Conservation (phyloP, 805 yeast species). For the Saccharomycopsis synnaedendra region DNA sequence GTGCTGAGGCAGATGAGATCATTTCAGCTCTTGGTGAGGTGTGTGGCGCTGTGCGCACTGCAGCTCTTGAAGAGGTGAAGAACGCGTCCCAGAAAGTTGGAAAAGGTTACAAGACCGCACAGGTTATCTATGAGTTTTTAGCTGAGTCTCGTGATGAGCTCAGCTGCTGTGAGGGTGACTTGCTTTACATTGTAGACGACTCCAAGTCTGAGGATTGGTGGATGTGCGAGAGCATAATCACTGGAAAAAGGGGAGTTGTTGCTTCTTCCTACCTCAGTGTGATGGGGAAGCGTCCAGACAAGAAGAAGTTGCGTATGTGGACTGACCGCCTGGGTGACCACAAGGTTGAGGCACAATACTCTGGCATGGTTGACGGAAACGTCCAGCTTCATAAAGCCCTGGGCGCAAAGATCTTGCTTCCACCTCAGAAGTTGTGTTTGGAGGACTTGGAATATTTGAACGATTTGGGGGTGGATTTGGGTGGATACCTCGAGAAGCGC, state of each 20-base stretch:
- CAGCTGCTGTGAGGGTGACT: slow-evolving; percentile 66
- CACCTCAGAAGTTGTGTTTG: slow-evolving; percentile 71
- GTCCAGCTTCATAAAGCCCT: slow-evolving; percentile 88
- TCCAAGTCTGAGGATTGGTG: slow-evolving; percentile 88
- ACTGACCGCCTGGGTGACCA: slow-evolving; percentile 89
- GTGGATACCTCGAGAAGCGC: slow-evolving; percentile 51
- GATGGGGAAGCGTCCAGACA: slow-evolving; percentile 46
- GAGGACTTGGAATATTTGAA: slow-evolving; percentile 91
- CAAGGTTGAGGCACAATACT: slow-evolving; percentile 94
- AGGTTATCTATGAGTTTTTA: slow-evolving; percentile 65
- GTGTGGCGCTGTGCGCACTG: slow-evolving; percentile 72
- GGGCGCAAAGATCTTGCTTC: slow-evolving; percentile 96
- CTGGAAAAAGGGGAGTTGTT: slow-evolving; percentile 77
- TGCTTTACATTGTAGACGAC: slow-evolving; percentile 69
- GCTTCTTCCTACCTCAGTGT: slow-evolving; percentile 58
- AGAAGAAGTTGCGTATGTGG: slow-evolving; percentile 86
- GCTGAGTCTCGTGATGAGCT: slow-evolving; percentile 85
- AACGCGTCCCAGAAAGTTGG: slow-evolving; percentile 50
- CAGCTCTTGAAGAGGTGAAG: slow-evolving; percentile 75
- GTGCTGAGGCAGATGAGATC: slow-evolving; percentile 78
- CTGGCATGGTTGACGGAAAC: slow-evolving; percentile 89
- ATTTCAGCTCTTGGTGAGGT: slow-evolving; percentile 68
- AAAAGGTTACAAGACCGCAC: slow-evolving; percentile 47
- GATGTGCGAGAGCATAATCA: slow-evolving; percentile 64
- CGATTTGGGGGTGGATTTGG: slow-evolving; percentile 17